Percentiles rank a stretch among this genome's conserved stretches.
These are phyloP conservation scores for Cornus florida DNA, from an alignment of 148 eudicot species.

Conservation along the genomic window DNA sequence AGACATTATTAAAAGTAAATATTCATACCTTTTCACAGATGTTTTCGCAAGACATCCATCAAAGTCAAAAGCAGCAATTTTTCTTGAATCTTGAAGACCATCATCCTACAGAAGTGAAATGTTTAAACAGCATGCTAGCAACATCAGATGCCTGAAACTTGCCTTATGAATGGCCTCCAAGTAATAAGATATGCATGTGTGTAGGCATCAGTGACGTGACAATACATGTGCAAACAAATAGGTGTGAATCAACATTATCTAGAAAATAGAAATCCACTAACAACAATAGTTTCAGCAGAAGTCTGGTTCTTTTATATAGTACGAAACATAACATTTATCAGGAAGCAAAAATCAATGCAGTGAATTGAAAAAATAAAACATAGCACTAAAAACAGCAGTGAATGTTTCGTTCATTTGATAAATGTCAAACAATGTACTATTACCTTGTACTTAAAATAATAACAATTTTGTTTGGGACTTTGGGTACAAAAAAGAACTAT, in stretches of 20 bases:
- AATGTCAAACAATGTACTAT: not conserved
- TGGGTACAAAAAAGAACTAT: not conserved
- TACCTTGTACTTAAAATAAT: not conserved
- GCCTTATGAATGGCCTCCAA: not conserved
- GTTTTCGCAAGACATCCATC: constrained; percentile 96
- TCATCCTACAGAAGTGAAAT: constrained; percentile 53
- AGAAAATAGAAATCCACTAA: not conserved
- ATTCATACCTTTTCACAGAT: constrained; percentile 56
- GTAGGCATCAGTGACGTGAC: not conserved
- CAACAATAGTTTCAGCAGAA: not conserved
- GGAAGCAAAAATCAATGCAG: not conserved
- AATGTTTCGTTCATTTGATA: not conserved
- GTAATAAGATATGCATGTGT: not conserved
- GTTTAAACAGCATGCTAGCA: not conserved
- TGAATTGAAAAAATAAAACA: not conserved
- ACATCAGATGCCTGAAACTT: not conserved
- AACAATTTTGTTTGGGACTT: not conserved
- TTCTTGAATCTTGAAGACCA: constrained; percentile 66
- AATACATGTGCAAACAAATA: not conserved
- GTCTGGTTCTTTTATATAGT: too few relatives aligned
- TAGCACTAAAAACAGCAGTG: not conserved
- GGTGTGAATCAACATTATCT: not conserved
- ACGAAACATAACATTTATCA: not conserved
- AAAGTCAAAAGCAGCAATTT: constrained; percentile 97
- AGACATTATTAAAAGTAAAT: not conserved